These are phyloP conservation scores for Scheffersomyces illinoinensis DNA, from an alignment of 1,139 yeast species.

Conservation along the genomic window DNA sequence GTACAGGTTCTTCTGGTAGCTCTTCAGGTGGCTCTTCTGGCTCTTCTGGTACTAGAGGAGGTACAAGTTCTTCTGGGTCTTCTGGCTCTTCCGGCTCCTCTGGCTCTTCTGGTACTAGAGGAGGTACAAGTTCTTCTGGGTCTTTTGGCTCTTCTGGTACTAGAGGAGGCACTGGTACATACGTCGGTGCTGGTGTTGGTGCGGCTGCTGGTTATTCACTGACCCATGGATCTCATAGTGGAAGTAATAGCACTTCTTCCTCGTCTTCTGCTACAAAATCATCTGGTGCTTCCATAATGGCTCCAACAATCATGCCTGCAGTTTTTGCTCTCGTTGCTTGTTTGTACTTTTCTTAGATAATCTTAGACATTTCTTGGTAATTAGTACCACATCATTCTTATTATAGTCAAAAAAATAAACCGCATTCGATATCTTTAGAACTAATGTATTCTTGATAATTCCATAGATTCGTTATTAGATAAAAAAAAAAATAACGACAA, in stretches of 20 bases:
- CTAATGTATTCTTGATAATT: no score
- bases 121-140: no score
- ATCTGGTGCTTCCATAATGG: background rate
- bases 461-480: no score
- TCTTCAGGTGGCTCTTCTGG: background rate
- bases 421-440: background rate
- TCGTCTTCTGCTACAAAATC: background rate
- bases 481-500: constrained; percentile 25
- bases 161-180: background rate
- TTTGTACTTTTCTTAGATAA: background rate
- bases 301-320: background rate
- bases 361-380: background rate
- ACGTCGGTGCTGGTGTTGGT: background rate
- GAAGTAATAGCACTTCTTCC: background rate
- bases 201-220: background rate
- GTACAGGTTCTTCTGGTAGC: background rate
- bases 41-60: background rate
- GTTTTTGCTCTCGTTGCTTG: background rate
- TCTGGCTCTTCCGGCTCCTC: no score
- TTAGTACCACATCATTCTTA: background rate
- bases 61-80: no score
- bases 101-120: no score
- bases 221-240: background rate
- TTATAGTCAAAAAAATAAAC: background rate
- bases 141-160: background rate